These are phyloP conservation scores for Ophiostoma montium DNA, from an alignment of 2,329 filamentous ascomycete species.

Conservation along the genomic window DNA sequence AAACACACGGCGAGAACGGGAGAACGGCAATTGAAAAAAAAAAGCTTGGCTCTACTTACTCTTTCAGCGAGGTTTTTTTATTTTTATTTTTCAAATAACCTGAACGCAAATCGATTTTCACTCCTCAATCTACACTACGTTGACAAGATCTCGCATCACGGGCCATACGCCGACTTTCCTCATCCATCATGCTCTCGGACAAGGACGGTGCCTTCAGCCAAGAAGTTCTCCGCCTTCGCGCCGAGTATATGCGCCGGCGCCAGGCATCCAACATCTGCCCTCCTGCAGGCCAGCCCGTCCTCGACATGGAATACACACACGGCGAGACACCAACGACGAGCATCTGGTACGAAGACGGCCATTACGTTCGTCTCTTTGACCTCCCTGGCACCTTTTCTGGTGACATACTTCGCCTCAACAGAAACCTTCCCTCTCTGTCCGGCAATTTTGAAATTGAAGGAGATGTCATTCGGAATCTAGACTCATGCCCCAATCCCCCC, in stretches of 20 bases:
- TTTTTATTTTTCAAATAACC: too few relatives aligned
- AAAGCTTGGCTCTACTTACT: too few relatives aligned
- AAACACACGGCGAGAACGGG: too few relatives aligned
- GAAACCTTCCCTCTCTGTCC: neutral
- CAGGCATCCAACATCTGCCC: neutral
- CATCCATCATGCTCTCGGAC: too few relatives aligned
- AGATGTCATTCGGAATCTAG: conserved; percentile 3
- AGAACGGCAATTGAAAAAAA: too few relatives aligned
- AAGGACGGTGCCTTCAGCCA: neutral
- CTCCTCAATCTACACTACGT: too few relatives aligned
- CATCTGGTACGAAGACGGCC: conserved; percentile 1
- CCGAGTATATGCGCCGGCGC: neutral
- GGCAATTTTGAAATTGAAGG: conserved; percentile 4
- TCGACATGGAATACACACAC: neutral
- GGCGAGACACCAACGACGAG: neutral
- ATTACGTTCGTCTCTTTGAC: conserved; percentile 1
- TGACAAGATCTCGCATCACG: too few relatives aligned
- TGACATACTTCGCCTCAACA: conserved; percentile 3
- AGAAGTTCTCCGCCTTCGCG: neutral
- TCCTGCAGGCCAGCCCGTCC: neutral
- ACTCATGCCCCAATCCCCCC: conserved; percentile 1
- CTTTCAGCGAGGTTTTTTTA: too few relatives aligned
- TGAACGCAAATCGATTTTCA: too few relatives aligned
- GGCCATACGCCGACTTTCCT: too few relatives aligned
- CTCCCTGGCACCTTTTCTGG: conserved; percentile 1